phyloP scores from a whole-genome alignment of 352 stramenopile species.

The Aphanomyces euteiches region DNA sequence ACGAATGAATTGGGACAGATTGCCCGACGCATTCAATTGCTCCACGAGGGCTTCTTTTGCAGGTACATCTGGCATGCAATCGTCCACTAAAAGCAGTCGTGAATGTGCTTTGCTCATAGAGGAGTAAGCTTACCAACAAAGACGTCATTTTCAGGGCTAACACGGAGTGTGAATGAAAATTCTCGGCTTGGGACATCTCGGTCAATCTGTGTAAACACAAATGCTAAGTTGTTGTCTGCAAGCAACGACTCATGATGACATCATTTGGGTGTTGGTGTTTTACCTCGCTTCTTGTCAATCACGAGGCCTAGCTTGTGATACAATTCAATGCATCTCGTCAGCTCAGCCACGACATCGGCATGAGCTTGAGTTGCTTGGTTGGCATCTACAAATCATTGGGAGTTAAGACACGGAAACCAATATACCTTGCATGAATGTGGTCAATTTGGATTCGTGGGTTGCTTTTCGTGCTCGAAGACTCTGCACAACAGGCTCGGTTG shows the following conservation, averaged over 20 bases:
- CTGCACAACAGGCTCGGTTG: conserved; percentile 3
- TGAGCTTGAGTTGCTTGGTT: conserved; percentile 9
- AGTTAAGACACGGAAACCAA: neutral
- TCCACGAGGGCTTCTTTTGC: conserved; percentile 48
- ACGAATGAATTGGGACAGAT: conserved; percentile 73
- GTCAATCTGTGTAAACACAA: conserved; percentile 73
- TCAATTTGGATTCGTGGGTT: conserved; percentile 9
- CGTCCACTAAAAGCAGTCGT: conserved; percentile 42
- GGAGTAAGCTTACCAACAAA: conserved; percentile 54
- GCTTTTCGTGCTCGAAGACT: conserved; percentile 6
- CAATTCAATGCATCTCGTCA: conserved; percentile 56
- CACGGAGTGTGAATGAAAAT: conserved; percentile 71
- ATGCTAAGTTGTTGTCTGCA: conserved; percentile 54
- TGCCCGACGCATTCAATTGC: conserved; percentile 56
- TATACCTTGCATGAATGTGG: conserved; percentile 19
- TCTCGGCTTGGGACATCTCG: conserved; percentile 46
- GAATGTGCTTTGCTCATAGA: neutral
- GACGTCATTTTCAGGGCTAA: conserved; percentile 50
- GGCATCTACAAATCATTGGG: conserved; percentile 12
- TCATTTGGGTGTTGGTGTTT: neutral
- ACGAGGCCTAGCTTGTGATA: conserved; percentile 67
- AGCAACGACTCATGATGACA: neutral
- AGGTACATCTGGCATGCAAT: conserved; percentile 53
- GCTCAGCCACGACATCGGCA: conserved; percentile 34
- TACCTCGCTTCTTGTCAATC: conserved; percentile 62